phyloP scores from a whole-genome alignment of 768 basidiomycete genomes.

The Trametes maxima region DNA sequence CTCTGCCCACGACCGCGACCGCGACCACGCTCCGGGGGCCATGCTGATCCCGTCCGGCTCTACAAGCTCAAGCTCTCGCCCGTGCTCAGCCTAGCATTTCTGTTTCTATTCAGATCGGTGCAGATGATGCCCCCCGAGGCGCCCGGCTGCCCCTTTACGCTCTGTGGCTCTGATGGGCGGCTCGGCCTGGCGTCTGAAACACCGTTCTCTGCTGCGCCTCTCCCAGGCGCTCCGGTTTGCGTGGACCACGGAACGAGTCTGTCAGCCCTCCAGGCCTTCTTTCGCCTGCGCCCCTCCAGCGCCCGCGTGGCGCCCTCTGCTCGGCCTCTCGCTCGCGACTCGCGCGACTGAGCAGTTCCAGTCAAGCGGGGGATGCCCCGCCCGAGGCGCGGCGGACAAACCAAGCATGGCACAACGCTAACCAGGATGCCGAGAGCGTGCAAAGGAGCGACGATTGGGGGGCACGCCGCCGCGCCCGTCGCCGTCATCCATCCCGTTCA shows the following conservation, averaged over 20 bases:
- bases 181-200: constrained; percentile 22
- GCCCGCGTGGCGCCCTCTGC: not conserved
- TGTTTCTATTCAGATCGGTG: constrained; percentile 2
- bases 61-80: not conserved
- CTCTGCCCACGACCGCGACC: not conserved
- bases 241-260: constrained; percentile 14
- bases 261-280: not conserved
- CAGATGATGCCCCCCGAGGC: not conserved
- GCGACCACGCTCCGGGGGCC: too few relatives aligned
- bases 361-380: not conserved
- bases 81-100: not conserved
- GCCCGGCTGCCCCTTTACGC: constrained; percentile 8
- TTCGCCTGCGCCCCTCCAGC: not conserved
- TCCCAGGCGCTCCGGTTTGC: constrained; percentile 23
- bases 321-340: not conserved
- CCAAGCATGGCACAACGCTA: not conserved
- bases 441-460: constrained; percentile 7
- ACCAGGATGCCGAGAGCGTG: not conserved
- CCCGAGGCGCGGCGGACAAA: not conserved
- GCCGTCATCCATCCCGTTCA: not conserved
- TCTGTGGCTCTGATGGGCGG: constrained; percentile 24
- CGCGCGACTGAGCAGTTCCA: not conserved
- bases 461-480: not conserved
- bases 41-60: constrained; percentile 7
- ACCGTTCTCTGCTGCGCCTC: constrained; percentile 9